Percentiles rank a stretch among this genome's conserved stretches.
Conservation (phyloP, 2,329 filamentous ascomycete species). For the Sclerotinia glacialis region DNA sequence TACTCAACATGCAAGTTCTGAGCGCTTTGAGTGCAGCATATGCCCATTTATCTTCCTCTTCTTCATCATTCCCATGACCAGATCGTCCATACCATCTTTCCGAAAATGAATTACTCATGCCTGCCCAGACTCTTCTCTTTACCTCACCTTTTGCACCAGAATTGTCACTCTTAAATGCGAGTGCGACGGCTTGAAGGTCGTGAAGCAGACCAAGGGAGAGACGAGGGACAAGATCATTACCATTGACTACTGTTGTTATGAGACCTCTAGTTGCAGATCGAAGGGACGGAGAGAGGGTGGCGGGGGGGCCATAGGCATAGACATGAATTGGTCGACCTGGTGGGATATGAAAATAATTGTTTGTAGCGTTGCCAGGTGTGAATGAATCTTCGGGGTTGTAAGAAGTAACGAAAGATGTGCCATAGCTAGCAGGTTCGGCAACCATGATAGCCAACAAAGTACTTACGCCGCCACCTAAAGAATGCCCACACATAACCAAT, state of each 20-base stretch:
- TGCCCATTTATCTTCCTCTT: constrained; percentile 67
- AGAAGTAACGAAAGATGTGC: constrained; percentile 54
- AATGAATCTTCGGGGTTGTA: constrained; percentile 66
- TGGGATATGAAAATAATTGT: constrained; percentile 47
- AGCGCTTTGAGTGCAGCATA: constrained; percentile 64
- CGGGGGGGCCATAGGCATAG: constrained; percentile 73
- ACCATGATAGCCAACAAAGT: constrained; percentile 55
- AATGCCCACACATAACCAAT: constrained; percentile 55
- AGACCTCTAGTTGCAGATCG: constrained; percentile 68
- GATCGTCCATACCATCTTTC: constrained; percentile 56
- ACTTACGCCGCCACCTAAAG: constrained; percentile 53
- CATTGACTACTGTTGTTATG: constrained; percentile 72
- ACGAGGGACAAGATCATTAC: constrained; percentile 69
- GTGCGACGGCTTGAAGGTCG: constrained; percentile 68
- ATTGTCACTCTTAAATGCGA: constrained; percentile 71
- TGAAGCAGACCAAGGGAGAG: constrained; percentile 72
- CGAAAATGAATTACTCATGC: constrained; percentile 58
- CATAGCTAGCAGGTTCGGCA: constrained; percentile 46
- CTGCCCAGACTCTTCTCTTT: constrained; percentile 62
- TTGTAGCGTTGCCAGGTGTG: constrained; percentile 48
- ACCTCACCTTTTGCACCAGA: constrained; percentile 65
- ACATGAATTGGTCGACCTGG: constrained; percentile 71
- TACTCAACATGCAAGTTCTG: constrained; percentile 63
- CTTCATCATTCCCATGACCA: constrained; percentile 41
- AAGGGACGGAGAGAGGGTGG: constrained; percentile 68